These are phyloP conservation scores for Alopecurus myosuroides DNA, from an alignment of 176 grass and related monocot species.

Conservation along the genomic window DNA sequence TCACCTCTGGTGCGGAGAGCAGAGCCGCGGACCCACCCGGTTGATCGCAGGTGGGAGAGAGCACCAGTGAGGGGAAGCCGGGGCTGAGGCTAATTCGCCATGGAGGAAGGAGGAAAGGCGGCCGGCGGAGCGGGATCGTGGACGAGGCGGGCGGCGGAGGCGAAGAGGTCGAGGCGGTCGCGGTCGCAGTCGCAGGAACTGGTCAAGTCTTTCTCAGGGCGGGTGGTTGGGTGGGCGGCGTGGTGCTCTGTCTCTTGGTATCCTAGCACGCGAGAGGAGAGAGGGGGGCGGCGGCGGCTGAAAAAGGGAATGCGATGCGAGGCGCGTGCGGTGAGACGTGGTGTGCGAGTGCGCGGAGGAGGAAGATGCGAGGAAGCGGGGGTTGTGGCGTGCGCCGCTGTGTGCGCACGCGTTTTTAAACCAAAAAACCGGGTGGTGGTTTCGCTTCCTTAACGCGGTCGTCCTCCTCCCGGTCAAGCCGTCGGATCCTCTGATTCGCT, in stretches of 20 bases:
- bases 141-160: neutral
- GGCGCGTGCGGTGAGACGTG: slow-evolving; percentile 10
- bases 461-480: slow-evolving; percentile 6
- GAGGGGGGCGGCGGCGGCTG: neutral
- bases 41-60: neutral
- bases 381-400: neutral
- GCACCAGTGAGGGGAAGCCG: neutral
- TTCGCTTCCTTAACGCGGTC: slow-evolving; percentile 4
- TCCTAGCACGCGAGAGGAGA: neutral
- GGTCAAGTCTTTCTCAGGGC: neutral
- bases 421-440: neutral
- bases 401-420: neutral
- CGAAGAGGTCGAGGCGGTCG: neutral
- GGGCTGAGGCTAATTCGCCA: neutral
- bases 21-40: neutral
- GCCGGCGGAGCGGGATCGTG: neutral
- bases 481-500: neutral
- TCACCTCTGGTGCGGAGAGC: slow-evolving; percentile 25
- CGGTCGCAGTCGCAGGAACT: neutral
- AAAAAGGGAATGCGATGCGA: neutral
- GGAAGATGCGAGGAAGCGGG: neutral
- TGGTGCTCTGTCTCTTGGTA: neutral
- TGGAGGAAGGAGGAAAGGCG: neutral
- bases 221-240: neutral
- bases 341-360: neutral